A percentile compares a stretch with the other conserved stretches of the same genome.
phyloP scores from a whole-genome alignment of 78 protist genomes.

The Dictyostelium capitatum region DNA sequence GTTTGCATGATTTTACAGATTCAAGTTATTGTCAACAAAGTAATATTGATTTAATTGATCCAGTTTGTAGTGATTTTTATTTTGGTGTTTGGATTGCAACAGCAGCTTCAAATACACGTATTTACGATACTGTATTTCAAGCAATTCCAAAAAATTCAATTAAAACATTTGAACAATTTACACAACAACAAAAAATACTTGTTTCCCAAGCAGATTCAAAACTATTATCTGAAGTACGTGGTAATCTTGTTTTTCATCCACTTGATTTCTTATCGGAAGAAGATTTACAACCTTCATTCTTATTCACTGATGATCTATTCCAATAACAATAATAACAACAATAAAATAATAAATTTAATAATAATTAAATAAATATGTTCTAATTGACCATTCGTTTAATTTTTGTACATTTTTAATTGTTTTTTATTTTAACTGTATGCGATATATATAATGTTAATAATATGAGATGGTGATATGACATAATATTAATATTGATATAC shows the following conservation, averaged over 20 bases:
- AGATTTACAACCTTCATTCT: constrained; percentile 68
- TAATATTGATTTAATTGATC: constrained; percentile 64
- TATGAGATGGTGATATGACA: neutral
- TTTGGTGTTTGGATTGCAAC: constrained; percentile 81
- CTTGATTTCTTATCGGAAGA: constrained; percentile 57
- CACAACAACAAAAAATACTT: constrained; percentile 46
- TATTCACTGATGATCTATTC: constrained; percentile 74
- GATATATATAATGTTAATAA: neutral
- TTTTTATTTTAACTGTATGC: neutral
- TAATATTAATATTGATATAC: no score
- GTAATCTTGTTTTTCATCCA: constrained; percentile 72
- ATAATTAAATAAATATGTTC: neutral
- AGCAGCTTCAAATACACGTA: constrained; percentile 75
- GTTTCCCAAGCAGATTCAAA: constrained; percentile 31
- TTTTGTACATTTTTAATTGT: neutral
- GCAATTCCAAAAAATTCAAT: constrained; percentile 81
- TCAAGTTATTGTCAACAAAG: constrained; percentile 35
- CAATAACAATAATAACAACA: constrained; percentile 14
- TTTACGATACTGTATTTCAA: constrained; percentile 77
- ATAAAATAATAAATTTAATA: neutral
- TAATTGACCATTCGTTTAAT: neutral
- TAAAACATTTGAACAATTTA: constrained; percentile 44
- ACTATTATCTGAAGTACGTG: constrained; percentile 66
- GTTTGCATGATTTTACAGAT: constrained; percentile 47
- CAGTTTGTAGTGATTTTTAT: constrained; percentile 54